Base-by-base conservation (phyloP, 225 moss, liverwort and hornwort genomes). In the Polytrichum formosum region DNA sequence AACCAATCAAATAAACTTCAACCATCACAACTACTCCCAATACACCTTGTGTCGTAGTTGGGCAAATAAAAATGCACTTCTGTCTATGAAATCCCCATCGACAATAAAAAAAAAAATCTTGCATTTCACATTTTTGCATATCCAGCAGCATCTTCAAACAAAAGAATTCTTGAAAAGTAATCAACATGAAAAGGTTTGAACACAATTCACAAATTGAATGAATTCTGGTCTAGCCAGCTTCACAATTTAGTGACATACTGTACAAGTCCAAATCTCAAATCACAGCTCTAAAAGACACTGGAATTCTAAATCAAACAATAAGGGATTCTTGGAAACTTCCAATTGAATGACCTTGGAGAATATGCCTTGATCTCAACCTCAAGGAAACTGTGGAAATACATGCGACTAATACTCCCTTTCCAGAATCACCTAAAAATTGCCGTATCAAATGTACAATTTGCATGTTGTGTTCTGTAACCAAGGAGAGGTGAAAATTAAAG, bases 401-500 rank as follows among this genome's bases (percentile, higher is more conserved):
- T 59, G 58, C 2, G 5, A 58, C 6, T 22, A 7, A 8, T n/a
- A 20, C 59, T 59, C 59, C 59, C n/a, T 59, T 59, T 59, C 6
- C 28, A 65, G 65, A 65, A 65, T 33, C 65, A 33, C 65, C 18
- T 31, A 21, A 8, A 31, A 5, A 46, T 4, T 65, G 31, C 65
- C 65, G 31, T 28, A 65, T 33, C 7, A 33, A 65, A 65, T 65
- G 65, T 65, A 65, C 65, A 65, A 27, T 65, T 65, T 65, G 65
- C 65, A 33, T 28, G 65, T 17, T 65, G 65, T 65, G 65, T 65
- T 65, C 31, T 33, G 31, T 65, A 33, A 18, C 31, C 30, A 7
- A 65, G 31, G 19, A 31, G 65, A 65, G 30, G 30, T 28, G 31
- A 31, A 65, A 29, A 28, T 18, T 28, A 65, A 18, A 7, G 65